Conservation (phyloP, 441 rosid species). For the Erysimum cheiri region DNA sequence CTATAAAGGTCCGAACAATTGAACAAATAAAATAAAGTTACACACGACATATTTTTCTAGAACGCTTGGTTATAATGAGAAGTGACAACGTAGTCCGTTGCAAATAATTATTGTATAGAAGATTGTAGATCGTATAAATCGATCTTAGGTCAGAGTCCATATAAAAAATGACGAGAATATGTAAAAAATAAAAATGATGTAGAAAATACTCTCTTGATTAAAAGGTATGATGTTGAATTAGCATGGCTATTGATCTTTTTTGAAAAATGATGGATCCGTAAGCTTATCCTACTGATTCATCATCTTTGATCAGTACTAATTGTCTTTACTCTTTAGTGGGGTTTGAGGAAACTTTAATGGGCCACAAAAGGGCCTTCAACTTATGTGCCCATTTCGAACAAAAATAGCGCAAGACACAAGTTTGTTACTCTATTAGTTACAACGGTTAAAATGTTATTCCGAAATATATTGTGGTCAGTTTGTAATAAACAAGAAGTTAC, state of each 20-base stretch:
- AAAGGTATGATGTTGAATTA: too few relatives aligned
- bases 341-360: conserved; percentile 12
- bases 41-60: too few relatives aligned
- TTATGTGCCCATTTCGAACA: neutral
- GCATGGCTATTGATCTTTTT: neutral
- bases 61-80: too few relatives aligned
- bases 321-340: neutral
- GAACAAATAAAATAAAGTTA: too few relatives aligned
- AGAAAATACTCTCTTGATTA: too few relatives aligned
- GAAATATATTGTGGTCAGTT: conserved; percentile 3
- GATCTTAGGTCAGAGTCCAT: neutral
- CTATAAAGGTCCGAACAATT: too few relatives aligned
- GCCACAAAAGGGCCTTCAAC: neutral
- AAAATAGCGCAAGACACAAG: neutral
- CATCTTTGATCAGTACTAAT: neutral
- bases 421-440: neutral
- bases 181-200: too few relatives aligned
- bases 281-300: neutral
- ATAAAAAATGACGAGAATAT: neutral
- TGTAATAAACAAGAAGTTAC: neutral
- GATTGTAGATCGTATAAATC: neutral
- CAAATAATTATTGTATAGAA: too few relatives aligned
- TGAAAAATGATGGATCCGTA: neutral
- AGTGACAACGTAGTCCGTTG: too few relatives aligned
- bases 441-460: neutral